Base-by-base conservation (phyloP, 2,329 filamentous ascomycete species). In the Aspergillus uvarum region DNA sequence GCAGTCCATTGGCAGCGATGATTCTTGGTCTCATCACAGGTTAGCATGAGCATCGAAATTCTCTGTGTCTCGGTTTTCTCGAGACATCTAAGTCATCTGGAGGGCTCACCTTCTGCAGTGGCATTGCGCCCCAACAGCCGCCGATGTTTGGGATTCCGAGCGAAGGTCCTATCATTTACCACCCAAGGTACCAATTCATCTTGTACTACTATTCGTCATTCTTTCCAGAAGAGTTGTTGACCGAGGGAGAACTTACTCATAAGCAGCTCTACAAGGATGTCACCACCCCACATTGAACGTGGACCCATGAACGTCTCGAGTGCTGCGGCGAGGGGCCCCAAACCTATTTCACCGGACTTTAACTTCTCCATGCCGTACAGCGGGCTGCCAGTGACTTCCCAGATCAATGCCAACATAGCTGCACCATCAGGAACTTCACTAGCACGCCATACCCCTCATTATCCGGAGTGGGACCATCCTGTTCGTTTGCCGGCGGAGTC, bases 21-120 rank as follows among this genome's bases (percentile, higher is more conserved):
- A 76, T 59, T 63, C 68, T 47, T 70, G 71, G 64, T 70, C 70
- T 68, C 71, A 69, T 62, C 67, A 70, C 59, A 76, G 74, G 74
- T 76, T 57, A 74, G 73, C 71, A 68, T 54, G 59, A 63, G n/a
- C n/a, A 62, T 51, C 61, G 51, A 62, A 55, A 64, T 56, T 48
- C 56, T 49, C 42, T 42, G 21, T 44, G 54, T 22, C 31, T 24
- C 49, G 44, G 22, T 12, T 48, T 35, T 22, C 22, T 44, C 47
- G n/a, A 38, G 47, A 29, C 54, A 21, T 21, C n/a, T 22, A 49
- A 19, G 19, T 35, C 35, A 49, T 10, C 31, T 51, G 59, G 44
- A 54, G 66, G 59, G 59, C 73, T 75, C 68, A 75, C 65, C 54
- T 38, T 54, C 35, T 47, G 35, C 54, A 68, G 63, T 65, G 68